phyloP scores from a whole-genome alignment of 176 grass and related monocot genomes.

The Paspalum vaginatum region DNA sequence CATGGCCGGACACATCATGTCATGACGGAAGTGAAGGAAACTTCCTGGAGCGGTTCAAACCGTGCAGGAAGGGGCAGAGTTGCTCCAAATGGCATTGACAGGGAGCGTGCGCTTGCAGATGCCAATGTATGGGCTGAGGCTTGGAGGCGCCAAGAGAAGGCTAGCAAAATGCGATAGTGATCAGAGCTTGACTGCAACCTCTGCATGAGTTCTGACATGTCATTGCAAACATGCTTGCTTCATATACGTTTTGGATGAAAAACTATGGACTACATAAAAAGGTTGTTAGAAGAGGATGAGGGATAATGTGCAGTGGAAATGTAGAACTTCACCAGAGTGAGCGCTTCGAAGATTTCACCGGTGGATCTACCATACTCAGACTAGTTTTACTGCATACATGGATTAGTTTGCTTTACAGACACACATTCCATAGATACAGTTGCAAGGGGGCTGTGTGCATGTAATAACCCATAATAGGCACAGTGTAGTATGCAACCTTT shows the following conservation, averaged over 20 bases:
- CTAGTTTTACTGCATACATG: slow-evolving; percentile 7
- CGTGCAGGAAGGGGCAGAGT: slow-evolving; percentile 38
- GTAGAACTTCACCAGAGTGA: slow-evolving; percentile 58
- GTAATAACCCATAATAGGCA: slow-evolving; percentile 25
- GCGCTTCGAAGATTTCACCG: slow-evolving; percentile 52
- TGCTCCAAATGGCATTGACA: slow-evolving; percentile 29
- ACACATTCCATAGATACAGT: not conserved
- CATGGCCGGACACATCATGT: not conserved
- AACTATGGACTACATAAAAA: not conserved
- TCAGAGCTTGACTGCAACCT: not conserved
- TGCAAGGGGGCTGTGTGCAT: not conserved
- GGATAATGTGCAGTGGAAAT: slow-evolving; percentile 37
- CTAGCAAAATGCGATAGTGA: slow-evolving; percentile 29
- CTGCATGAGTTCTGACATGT: slow-evolving; percentile 8
- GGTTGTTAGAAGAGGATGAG: slow-evolving; percentile 23
- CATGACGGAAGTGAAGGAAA: slow-evolving; percentile 35
- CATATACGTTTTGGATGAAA: slow-evolving; percentile 6
- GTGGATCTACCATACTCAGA: slow-evolving; percentile 30
- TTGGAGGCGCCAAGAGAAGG: slow-evolving; percentile 50
- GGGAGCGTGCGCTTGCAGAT: slow-evolving; percentile 51
- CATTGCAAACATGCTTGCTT: not conserved
- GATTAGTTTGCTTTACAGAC: slow-evolving; percentile 8
- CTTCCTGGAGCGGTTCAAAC: slow-evolving; percentile 21
- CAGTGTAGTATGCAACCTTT: not conserved
- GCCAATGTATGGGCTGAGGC: slow-evolving; percentile 52